A percentile compares a stretch with the other conserved stretches of the same genome.
These are phyloP conservation scores for Tylopilus felleus DNA, from an alignment of 768 basidiomycete genomes.

Conservation along the genomic window DNA sequence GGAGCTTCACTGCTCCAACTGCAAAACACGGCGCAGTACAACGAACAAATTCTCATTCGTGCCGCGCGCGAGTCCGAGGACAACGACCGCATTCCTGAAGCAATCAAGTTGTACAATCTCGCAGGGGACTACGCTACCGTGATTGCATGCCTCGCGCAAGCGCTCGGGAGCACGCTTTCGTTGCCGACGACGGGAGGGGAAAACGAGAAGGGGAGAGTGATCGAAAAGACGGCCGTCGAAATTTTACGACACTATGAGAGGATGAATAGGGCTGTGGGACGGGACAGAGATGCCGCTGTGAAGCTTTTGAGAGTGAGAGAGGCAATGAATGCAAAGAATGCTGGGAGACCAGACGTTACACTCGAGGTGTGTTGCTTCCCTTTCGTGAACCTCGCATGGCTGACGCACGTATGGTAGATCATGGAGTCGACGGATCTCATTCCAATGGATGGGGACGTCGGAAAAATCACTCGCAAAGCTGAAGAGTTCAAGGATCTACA, in stretches of 20 bases:
- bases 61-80: slow-evolving; percentile 81
- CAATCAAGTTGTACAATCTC: slow-evolving; percentile 93
- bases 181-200: slow-evolving; percentile 50
- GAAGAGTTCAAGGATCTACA: slow-evolving; percentile 88
- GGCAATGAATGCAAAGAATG: slow-evolving; percentile 72
- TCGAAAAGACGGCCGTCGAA: slow-evolving; percentile 74
- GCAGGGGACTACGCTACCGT: slow-evolving; percentile 90
- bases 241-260: slow-evolving; percentile 80
- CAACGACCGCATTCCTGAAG: slow-evolving; percentile 83
- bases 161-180: slow-evolving; percentile 78
- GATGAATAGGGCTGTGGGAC: slow-evolving; percentile 68
- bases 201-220: slow-evolving; percentile 56
- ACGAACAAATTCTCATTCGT: slow-evolving; percentile 76
- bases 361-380: slow-evolving; percentile 61
- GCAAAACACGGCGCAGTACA: slow-evolving; percentile 61
- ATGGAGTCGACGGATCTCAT: slow-evolving; percentile 87
- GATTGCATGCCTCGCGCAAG: slow-evolving; percentile 80
- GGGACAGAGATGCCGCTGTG: slow-evolving; percentile 70
- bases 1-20: slow-evolving; percentile 75
- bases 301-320: slow-evolving; percentile 77
- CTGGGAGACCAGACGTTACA: slow-evolving; percentile 69
- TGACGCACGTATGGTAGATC: slow-evolving; percentile 43
- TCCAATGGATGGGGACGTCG: slow-evolving; percentile 82
- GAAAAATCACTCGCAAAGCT: slow-evolving; percentile 78
- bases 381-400: background rate